Conservation (phyloP, 2,329 filamentous ascomycete genomes). For the Fusarium siculi region DNA sequence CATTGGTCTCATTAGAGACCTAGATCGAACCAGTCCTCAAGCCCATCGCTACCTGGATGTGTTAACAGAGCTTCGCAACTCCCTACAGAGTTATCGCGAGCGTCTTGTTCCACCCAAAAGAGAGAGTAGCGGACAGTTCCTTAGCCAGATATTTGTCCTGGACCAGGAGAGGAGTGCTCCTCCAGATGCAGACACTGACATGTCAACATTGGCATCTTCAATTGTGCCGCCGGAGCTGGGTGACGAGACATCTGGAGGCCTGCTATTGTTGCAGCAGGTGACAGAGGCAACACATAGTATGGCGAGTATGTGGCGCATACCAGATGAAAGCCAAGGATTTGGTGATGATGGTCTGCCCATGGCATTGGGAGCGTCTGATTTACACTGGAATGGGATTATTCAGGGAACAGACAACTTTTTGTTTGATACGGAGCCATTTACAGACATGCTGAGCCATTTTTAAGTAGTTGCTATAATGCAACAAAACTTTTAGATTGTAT, state of each 20-base stretch:
- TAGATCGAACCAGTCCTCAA: background rate
- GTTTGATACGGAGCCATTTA: constrained; percentile 4
- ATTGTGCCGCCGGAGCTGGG: background rate
- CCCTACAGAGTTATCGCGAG: background rate
- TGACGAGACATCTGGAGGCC: background rate
- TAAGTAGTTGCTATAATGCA: too few species aligned
- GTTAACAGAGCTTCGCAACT: background rate
- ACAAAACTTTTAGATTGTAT: accelerated
- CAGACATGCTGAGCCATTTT: background rate
- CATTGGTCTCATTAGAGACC: background rate
- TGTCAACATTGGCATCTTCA: accelerated
- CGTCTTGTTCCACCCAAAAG: background rate
- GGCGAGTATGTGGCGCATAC: background rate
- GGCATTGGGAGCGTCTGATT: background rate
- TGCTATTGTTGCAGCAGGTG: background rate
- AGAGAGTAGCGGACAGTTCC: background rate
- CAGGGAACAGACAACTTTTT: constrained; percentile 5
- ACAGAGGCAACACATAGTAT: background rate
- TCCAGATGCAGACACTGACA: accelerated
- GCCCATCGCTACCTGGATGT: constrained; percentile 3
- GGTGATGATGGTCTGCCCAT: background rate
- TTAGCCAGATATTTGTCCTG: background rate
- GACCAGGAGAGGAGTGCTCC: background rate
- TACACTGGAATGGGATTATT: background rate
- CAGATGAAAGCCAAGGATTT: background rate